Evolutionary conservation across 140 eudicot genomes (phyloP).

Genomic region (Cichorium intybus): DNA sequence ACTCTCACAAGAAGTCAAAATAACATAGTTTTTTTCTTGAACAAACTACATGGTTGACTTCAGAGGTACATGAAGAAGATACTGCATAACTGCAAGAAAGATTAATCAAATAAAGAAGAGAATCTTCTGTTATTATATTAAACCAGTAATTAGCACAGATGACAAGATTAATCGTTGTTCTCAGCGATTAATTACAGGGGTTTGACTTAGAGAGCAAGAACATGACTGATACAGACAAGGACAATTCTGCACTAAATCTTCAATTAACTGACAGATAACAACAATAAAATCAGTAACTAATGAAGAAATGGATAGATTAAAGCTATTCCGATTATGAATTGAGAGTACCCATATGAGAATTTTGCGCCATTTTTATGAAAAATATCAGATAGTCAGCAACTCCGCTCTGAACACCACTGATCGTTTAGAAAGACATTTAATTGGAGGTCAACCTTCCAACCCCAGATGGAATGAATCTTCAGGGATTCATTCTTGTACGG

Average conservation of each 20-base stretch:
- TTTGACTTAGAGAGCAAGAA: conserved; percentile 12
- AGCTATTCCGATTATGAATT: neutral
- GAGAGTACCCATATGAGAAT: conserved; percentile 26
- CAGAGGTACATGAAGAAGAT: neutral
- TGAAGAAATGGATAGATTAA: conserved; percentile 11
- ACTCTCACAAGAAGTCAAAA: neutral
- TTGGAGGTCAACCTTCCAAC: conserved; percentile 9
- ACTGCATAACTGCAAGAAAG: neutral
- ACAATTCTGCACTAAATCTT: neutral
- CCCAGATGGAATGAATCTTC: conserved; percentile 14
- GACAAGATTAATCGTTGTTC: conserved; percentile 2
- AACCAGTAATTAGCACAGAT: conserved; percentile 11
- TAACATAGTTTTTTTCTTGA: neutral
- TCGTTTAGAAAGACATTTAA: neutral
- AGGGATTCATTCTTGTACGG: neutral
- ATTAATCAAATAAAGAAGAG: neutral
- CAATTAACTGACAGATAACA: neutral
- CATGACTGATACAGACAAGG: conserved; percentile 5
- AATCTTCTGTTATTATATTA: conserved; percentile 5
- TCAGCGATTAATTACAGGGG: conserved; percentile 12
- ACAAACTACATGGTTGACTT: conserved; percentile 5
- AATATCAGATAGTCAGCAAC: conserved; percentile 13
- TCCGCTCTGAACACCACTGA: neutral
- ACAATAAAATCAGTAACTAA: conserved; percentile 1
- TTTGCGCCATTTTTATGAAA: conserved; percentile 14